Percentiles rank a stretch among this genome's conserved stretches.
Conservation (phyloP, 768 basidiomycete species). For the Austroboletus festivus region DNA sequence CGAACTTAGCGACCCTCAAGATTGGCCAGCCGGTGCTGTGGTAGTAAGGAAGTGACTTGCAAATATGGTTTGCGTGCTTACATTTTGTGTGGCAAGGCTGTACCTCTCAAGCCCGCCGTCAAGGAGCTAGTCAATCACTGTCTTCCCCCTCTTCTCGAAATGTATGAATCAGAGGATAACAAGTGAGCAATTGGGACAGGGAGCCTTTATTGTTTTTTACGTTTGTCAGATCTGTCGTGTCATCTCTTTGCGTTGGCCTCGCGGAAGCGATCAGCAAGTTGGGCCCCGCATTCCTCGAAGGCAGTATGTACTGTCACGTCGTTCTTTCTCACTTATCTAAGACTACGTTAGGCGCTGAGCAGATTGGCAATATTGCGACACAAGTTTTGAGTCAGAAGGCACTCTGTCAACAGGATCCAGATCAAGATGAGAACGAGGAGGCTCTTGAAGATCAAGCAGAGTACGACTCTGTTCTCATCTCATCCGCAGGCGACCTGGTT, state of each 20-base stretch:
- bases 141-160: conserved; percentile 72
- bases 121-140: conserved; percentile 76
- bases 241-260: conserved; percentile 81
- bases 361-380: conserved; percentile 74
- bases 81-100: conserved; percentile 28
- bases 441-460: conserved; percentile 90
- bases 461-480: conserved; percentile 93
- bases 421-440: conserved; percentile 84
- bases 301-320: conserved; percentile 47
- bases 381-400: conserved; percentile 93
- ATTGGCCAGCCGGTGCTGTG: conserved; percentile 76
- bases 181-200: conserved; percentile 63
- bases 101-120: conserved; percentile 63
- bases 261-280: conserved; percentile 90
- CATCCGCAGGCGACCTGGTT: conserved; percentile 92
- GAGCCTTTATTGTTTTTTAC: conserved; percentile 13
- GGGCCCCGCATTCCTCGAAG: conserved; percentile 82
- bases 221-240: conserved; percentile 71
- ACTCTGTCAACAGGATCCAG: conserved; percentile 94
- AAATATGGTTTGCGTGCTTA: conserved; percentile 1
- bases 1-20: conserved; percentile 74
- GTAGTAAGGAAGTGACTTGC: conserved; percentile 44
- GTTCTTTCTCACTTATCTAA: background rate
- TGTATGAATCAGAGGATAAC: conserved; percentile 94
- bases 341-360: conserved; percentile 56